Conservation (phyloP, 768 basidiomycete genomes). For the Guyanaporus albipodus region DNA sequence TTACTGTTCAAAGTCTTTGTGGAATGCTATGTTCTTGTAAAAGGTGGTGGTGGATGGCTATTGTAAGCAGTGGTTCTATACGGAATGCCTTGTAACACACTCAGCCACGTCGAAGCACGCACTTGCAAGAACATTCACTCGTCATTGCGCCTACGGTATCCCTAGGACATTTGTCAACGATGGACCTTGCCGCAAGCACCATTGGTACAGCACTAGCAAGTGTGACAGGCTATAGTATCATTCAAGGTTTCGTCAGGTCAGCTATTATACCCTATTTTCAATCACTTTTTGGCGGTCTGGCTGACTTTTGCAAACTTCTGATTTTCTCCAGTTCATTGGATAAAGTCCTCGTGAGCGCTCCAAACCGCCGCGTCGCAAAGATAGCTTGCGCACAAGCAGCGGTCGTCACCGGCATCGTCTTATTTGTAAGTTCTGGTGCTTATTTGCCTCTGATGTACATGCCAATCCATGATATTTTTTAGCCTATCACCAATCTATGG, state of each 20-base stretch:
- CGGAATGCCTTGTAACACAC: background rate
- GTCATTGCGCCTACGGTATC: slow-evolving; percentile 32
- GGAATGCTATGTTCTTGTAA: slow-evolving; percentile 23
- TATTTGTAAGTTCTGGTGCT: slow-evolving; percentile 16
- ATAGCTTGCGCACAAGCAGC: slow-evolving; percentile 18
- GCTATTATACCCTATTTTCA: slow-evolving; percentile 20
- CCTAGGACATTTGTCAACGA: slow-evolving; percentile 52
- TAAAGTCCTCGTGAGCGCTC: slow-evolving; percentile 10
- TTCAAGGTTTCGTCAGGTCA: slow-evolving; percentile 37
- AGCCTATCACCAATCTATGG: slow-evolving; percentile 26
- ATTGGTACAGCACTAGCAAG: slow-evolving; percentile 38
- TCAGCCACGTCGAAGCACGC: slow-evolving; percentile 11
- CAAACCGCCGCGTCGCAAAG: slow-evolving; percentile 14
- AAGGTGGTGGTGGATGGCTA: slow-evolving; percentile 18
- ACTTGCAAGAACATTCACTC: slow-evolving; percentile 24
- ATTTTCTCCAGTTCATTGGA: slow-evolving; percentile 17
- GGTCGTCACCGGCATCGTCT: slow-evolving; percentile 21
- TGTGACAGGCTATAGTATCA: slow-evolving; percentile 42
- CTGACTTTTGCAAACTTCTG: slow-evolving; percentile 9
- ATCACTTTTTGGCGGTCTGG: background rate
- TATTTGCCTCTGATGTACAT: background rate
- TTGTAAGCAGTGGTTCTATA: slow-evolving; percentile 13
- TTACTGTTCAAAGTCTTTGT: slow-evolving; percentile 7
- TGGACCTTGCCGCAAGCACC: slow-evolving; percentile 48
- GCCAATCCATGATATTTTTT: background rate